Evolutionary conservation across 768 basidiomycete species (phyloP).

Genomic region (Chlorophyllum brunneum): DNA sequence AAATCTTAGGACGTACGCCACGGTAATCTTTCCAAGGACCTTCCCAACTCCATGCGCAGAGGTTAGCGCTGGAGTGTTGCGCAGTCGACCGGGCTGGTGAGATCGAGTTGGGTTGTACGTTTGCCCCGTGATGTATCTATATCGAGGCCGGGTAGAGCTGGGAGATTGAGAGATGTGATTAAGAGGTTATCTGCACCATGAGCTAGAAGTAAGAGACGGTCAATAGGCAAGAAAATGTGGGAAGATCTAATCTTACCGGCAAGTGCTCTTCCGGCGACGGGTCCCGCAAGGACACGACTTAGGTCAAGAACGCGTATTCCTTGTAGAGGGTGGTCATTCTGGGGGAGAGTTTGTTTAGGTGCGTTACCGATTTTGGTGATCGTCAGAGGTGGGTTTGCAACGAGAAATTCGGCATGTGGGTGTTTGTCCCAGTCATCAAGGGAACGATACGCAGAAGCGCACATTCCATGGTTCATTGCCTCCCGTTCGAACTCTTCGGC

Average conservation of each 20-base stretch:
- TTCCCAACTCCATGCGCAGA: conserved; percentile 55
- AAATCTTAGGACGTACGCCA: conserved; percentile 33
- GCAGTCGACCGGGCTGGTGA: conserved; percentile 29
- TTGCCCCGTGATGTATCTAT: conserved; percentile 61
- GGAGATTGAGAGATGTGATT: conserved; percentile 52
- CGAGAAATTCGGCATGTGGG: conserved; percentile 40
- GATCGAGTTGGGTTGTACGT: conserved; percentile 57
- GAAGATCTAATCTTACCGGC: conserved; percentile 35
- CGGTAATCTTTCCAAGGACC: conserved; percentile 52
- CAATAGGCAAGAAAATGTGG: not conserved
- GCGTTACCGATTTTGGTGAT: conserved; percentile 47
- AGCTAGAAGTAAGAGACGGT: conserved; percentile 23
- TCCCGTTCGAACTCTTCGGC: conserved; percentile 44
- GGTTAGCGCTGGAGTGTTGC: conserved; percentile 41
- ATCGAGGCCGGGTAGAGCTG: conserved; percentile 47
- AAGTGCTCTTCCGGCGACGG: conserved; percentile 50
- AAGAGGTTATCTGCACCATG: conserved; percentile 57
- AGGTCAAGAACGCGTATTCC: conserved; percentile 56
- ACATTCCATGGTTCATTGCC: conserved; percentile 41
- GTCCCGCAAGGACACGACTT: conserved; percentile 56
- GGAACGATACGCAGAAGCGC: conserved; percentile 46
- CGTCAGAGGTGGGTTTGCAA: conserved; percentile 36
- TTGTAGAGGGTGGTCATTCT: conserved; percentile 33
- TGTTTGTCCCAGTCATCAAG: conserved; percentile 48
- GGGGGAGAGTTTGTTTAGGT: conserved; percentile 25